phyloP scores from a whole-genome alignment of 352 stramenopile genomes.

The Phytophthora cactorum region DNA sequence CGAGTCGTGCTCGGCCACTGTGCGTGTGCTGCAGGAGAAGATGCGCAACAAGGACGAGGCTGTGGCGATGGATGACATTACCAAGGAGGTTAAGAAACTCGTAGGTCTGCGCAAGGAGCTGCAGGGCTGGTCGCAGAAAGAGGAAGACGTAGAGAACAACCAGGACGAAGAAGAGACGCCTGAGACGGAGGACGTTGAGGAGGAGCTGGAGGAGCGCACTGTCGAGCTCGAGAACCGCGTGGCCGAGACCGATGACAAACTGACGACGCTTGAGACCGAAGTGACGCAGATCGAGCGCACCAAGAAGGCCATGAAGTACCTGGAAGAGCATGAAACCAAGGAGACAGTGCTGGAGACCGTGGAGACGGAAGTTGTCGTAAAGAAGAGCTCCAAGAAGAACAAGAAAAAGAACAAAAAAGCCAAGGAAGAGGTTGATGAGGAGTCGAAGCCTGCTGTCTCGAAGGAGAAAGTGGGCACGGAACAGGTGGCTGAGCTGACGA shows the following conservation, averaged over 20 bases:
- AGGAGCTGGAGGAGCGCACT: conserved; percentile 28
- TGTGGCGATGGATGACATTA: conserved; percentile 56
- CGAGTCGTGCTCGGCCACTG: conserved; percentile 51
- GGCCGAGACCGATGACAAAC: conserved; percentile 32
- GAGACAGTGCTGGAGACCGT: conserved; percentile 22
- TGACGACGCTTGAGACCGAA: conserved; percentile 43
- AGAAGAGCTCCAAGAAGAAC: conserved; percentile 22
- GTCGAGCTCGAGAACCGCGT: conserved; percentile 17
- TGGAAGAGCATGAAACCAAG: conserved; percentile 30
- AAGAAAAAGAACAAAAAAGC: conserved; percentile 40
- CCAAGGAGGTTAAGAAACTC: conserved; percentile 63
- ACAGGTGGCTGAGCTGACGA: conserved; percentile 16
- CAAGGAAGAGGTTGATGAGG: conserved; percentile 10
- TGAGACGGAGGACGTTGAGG: conserved; percentile 14
- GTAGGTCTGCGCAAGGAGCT: conserved; percentile 76
- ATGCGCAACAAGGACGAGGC: conserved; percentile 44
- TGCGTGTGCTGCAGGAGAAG: conserved; percentile 68
- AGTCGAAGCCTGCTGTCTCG: conserved; percentile 10
- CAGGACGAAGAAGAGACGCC: conserved; percentile 19
- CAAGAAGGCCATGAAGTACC: conserved; percentile 39
- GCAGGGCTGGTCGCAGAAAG: conserved; percentile 53
- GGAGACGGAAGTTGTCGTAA: conserved; percentile 12
- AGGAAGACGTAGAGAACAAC: conserved; percentile 23
- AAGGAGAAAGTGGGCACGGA: conserved; percentile 23
- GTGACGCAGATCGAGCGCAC: conserved; percentile 47